These are phyloP conservation scores for Chrysoporthe austroafricana DNA, from an alignment of 2,329 filamentous ascomycete genomes.

Conservation along the genomic window DNA sequence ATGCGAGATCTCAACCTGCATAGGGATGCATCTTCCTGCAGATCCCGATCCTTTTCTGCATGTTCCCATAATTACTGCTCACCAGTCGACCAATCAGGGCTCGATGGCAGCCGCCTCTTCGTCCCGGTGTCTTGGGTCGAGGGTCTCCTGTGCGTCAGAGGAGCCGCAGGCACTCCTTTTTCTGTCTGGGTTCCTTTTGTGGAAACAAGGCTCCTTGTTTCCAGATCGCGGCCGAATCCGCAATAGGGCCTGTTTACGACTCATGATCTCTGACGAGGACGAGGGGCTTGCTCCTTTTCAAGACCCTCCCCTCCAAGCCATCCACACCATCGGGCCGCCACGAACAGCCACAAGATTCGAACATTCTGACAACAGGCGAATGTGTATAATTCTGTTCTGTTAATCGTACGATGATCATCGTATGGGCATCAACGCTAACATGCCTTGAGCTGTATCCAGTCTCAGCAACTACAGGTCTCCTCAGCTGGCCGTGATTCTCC, in stretches of 20 bases:
- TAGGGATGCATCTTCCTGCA: slow-evolving; percentile 6
- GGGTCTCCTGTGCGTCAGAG: not conserved
- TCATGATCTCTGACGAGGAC: not conserved
- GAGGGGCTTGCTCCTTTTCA: not conserved
- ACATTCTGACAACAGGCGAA: not conserved
- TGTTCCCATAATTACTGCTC: not conserved
- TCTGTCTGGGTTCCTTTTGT: not conserved
- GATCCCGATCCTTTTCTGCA: not conserved
- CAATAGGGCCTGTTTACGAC: not conserved
- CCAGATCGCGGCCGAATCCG: not conserved
- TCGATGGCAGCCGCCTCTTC: slow-evolving; percentile 6
- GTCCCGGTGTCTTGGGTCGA: slow-evolving; percentile 17
- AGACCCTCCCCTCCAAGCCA: not conserved
- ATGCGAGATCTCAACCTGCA: slow-evolving; percentile 26
- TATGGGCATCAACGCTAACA: slow-evolving; percentile 9
- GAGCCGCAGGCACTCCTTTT: not conserved
- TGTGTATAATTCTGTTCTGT: not conserved
- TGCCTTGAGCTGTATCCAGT: not conserved
- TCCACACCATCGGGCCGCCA: slow-evolving; percentile 23
- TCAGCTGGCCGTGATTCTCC: not conserved
- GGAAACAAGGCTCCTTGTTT: not conserved
- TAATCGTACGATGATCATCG: slow-evolving; percentile 3
- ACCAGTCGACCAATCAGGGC: slow-evolving; percentile 18
- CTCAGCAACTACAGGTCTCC: not conserved
- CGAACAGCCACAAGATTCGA: slow-evolving; percentile 9